A percentile compares a stretch with the other conserved stretches of the same genome.
Conservation (phyloP, 179 eudicot species). For the Spergularia azorica region DNA sequence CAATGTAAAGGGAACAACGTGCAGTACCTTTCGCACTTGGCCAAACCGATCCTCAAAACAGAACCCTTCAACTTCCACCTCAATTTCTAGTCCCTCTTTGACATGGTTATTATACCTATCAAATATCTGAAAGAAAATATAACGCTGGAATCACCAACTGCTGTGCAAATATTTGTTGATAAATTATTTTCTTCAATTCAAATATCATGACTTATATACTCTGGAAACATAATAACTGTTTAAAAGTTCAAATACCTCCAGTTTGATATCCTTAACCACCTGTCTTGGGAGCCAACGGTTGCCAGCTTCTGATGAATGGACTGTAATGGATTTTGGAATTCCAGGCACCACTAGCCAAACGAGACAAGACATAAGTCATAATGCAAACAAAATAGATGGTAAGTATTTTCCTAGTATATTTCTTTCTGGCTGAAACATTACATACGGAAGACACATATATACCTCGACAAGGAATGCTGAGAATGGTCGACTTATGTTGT, state of each 20-base stretch:
- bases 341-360: conserved; percentile 55
- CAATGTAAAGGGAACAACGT: not conserved
- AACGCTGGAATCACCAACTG: conserved; percentile 6
- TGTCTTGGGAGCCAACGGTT: conserved; percentile 48
- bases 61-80: conserved; percentile 48
- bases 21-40: conserved; percentile 29
- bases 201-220: not conserved
- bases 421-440: not conserved
- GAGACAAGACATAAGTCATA: not conserved
- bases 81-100: conserved; percentile 41
- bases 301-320: conserved; percentile 28
- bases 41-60: conserved; percentile 31
- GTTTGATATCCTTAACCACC: conserved; percentile 44
- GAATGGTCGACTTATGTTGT: conserved; percentile 30
- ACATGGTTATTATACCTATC: conserved; percentile 73
- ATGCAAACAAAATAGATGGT: not conserved
- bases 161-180: not conserved
- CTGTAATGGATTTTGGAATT: conserved; percentile 27
- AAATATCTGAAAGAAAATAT: conserved; percentile 43
- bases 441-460: not conserved
- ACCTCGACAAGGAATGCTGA: conserved; percentile 61
- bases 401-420: not conserved
- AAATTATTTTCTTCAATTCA: not conserved
- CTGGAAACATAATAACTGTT: conserved; percentile 2
- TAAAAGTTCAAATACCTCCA: conserved; percentile 49